A percentile compares a stretch with the other conserved stretches of the same genome.
These are phyloP conservation scores for Thermothielavioides terrestris DNA, from an alignment of 495 filamentous ascomycete genomes.

Conservation along the genomic window DNA sequence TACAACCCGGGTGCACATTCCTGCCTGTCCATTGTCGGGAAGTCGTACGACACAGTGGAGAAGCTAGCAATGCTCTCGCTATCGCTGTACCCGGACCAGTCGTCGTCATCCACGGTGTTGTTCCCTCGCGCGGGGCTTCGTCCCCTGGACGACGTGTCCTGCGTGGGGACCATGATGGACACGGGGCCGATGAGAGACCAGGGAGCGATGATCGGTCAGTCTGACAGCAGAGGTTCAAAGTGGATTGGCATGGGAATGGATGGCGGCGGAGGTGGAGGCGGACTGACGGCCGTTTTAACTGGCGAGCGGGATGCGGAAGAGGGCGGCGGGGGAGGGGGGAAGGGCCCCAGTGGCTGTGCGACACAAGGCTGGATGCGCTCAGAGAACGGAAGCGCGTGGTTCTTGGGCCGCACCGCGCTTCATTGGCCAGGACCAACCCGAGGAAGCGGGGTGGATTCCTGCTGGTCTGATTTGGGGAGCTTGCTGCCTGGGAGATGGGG, in stretches of 20 bases:
- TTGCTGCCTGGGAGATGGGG: conserved; percentile 4
- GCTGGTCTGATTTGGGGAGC: neutral
- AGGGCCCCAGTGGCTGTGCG: no score
- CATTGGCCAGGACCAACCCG: neutral
- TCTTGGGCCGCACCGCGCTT: neutral
- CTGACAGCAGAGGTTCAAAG: neutral
- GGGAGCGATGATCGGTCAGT: neutral
- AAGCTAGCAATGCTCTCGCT: conserved; percentile 3
- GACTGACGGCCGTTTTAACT: conserved; percentile 6
- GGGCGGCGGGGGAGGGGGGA: neutral
- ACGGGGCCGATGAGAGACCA: neutral
- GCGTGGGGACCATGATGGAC: neutral
- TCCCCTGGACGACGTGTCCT: neutral
- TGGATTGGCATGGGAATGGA: neutral
- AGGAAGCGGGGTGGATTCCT: neutral
- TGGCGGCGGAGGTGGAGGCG: no score
- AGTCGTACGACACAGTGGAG: neutral
- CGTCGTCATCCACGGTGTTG: conserved; percentile 3
- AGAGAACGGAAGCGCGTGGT: neutral
- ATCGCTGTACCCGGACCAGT: conserved; percentile 7
- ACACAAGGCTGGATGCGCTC: conserved; percentile 5
- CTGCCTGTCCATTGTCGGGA: neutral
- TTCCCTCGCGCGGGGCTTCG: neutral
- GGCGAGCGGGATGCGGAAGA: neutral
- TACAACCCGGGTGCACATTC: neutral